Evolutionary conservation across 176 grass and related monocot species (phyloP), one percentile per base, ranked within the genome.

Genomic region (Zizania latifolia): DNA sequence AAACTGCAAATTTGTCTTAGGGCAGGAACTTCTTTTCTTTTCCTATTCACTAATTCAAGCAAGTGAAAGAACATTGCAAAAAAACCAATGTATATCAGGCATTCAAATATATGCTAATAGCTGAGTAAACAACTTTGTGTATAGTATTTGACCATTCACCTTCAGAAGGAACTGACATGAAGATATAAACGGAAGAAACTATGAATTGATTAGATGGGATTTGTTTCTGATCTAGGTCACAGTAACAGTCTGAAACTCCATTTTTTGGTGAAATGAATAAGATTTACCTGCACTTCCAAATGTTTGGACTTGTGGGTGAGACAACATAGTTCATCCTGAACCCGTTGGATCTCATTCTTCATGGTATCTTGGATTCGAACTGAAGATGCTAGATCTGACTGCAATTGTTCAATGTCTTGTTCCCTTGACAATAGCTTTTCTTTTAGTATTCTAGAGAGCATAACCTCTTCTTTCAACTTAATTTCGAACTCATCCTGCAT

Each of bases 211-310:
- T 43, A 65, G 61, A 82, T 54, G 79, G 37, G 32, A 74, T 65
- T 56, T 29, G 19, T n/a, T 55, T 19, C 33, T 41, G 48, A 58
- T 14, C 48, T 44, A 75, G 33, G 31, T 24, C 22, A 2, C 16
- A 28, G 12, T 21, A 74, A 7, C 48, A 39, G 33, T 12, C 24
- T 40, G 32, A 62, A 77, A 78, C 17, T 27, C 14, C 30, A n/a
- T n/a, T n/a, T 36, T 83, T 64, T 17, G 41, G 32, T 22, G 28
- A 14, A 15, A 21, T 2, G 1, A 2, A 33, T 73, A 41, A 28
- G 15, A 53, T 88, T 88, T 74, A 92, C 92, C 92, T 92, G 83
- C 80, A 92, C 45, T 63, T 96, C 86, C 70, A 85, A 73, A 46
- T 89, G 83, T 65, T 92, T 96, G n/a, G 65, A 72, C 74, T 92